Conservation (phyloP, 352 stramenopile species). For the Globisporangium okanoganense region DNA sequence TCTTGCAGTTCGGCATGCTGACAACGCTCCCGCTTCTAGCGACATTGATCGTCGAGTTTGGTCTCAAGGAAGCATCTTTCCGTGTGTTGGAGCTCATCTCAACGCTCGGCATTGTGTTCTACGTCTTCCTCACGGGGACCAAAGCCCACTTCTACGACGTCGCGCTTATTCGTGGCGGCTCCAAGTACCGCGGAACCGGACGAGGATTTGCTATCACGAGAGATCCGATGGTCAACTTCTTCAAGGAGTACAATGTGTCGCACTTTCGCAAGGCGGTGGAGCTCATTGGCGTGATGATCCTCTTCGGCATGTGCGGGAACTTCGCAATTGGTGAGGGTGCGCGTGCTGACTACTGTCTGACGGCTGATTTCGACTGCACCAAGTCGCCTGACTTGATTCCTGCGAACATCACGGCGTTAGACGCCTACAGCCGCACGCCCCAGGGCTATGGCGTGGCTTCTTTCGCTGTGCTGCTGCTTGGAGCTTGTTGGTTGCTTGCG, state of each 20-base stretch:
- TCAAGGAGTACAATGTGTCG: constrained; percentile 85
- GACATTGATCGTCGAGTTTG: constrained; percentile 79
- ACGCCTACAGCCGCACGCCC: constrained; percentile 45
- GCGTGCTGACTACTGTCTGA: constrained; percentile 41
- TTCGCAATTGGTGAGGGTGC: constrained; percentile 65
- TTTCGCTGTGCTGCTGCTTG: constrained; percentile 80
- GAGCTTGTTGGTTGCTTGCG: constrained; percentile 76
- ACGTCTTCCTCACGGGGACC: constrained; percentile 84
- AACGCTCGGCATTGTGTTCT: constrained; percentile 82
- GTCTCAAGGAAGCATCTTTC: constrained; percentile 63
- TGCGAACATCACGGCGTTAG: constrained; percentile 63
- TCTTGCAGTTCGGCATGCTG: constrained; percentile 85
- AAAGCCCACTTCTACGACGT: constrained; percentile 88
- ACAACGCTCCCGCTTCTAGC: constrained; percentile 77
- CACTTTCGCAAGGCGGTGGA: constrained; percentile 88
- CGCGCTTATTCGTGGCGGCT: constrained; percentile 75
- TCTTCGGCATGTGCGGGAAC: constrained; percentile 75
- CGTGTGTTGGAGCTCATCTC: constrained; percentile 77
- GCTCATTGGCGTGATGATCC: constrained; percentile 80
- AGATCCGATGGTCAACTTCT: constrained; percentile 86
- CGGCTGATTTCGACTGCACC: constrained; percentile 37
- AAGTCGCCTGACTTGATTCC: constrained; percentile 46
- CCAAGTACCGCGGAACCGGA: constrained; percentile 83
- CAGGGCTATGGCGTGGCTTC: constrained; percentile 80
- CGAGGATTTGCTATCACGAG: constrained; percentile 86